Base-by-base conservation (phyloP, 192 early-diverging fungal genomes). In the Mortierella claussenii region DNA sequence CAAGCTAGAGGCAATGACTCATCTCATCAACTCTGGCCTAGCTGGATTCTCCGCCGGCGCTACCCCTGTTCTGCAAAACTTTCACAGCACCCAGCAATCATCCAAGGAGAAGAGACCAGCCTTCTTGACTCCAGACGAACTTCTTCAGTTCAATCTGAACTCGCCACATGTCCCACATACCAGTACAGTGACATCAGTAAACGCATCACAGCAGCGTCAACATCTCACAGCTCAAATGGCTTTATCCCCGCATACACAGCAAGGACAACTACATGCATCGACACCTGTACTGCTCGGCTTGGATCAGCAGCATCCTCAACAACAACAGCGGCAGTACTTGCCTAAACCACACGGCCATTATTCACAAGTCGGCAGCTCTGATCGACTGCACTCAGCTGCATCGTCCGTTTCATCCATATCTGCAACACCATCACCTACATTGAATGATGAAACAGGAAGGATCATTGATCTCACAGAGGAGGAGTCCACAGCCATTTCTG, bases 381-480 rank as follows among this genome's bases (percentile, higher is more conserved):
- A 60, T 28, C 73, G 26, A 28, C 50, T 57, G 15, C 21, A 27
- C 21, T 33, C 56, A 48, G 24, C 55, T 9, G 31, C 31, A 15
- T 21, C 60, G 12, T 45, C 65, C 11, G 46, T 44, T 8, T 42
- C 44, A 8, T 59, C 52, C 27, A 43, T n/a, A 12, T 36, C 51
- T 47, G 36, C 52, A 21, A 65, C 68, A 36, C 47, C 55, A 1
- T 52, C 78, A 20, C 42, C 61, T 9, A 49, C 56, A 12, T 15
- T 30, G 3, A 69, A 56, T 55, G 28, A 4, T 21, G 33, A 21
- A 4, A 30, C 26, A 17, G 48, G 26, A 0, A 33, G 46, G 28
- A 43, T 71, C 10, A 70, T 80, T 37, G 78, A 80, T 28, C 52
- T 80, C 2, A 80, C 78, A 15, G 58, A 51, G 32, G 78, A 80